These are phyloP conservation scores for Themeda triandra DNA, from an alignment of 176 grass and related monocot genomes.

Conservation along the genomic window DNA sequence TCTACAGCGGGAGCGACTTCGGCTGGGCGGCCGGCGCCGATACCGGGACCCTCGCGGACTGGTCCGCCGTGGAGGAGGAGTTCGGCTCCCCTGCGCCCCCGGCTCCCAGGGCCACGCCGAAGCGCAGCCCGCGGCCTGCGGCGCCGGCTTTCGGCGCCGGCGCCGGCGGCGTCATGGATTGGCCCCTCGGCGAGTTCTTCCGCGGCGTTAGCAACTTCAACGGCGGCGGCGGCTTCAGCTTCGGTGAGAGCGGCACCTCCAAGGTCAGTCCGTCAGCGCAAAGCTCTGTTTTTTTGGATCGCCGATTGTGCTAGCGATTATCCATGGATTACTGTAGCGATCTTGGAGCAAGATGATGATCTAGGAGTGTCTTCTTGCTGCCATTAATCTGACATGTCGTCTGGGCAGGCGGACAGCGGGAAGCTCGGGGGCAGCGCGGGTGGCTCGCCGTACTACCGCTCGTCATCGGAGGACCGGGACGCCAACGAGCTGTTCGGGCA, in stretches of 20 bases:
- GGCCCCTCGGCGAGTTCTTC: constrained; percentile 78
- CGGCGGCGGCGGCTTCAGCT: constrained; percentile 45
- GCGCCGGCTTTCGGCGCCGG: constrained; percentile 8
- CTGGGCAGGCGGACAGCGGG: constrained; percentile 64
- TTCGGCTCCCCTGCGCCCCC: constrained; percentile 18
- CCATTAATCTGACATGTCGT: background rate
- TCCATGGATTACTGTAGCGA: no score
- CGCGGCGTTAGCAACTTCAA: constrained; percentile 55
- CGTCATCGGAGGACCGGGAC: constrained; percentile 44
- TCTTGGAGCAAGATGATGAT: no score
- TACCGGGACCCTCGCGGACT: constrained; percentile 9
- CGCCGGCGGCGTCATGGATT: constrained; percentile 47
- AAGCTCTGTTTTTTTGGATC: background rate
- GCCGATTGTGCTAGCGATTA: background rate
- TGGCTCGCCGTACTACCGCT: constrained; percentile 50
- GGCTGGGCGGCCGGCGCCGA: background rate
- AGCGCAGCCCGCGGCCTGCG: constrained; percentile 38
- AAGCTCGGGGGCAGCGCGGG: constrained; percentile 69
- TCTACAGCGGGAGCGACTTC: constrained; percentile 20
- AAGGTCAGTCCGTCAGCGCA: constrained; percentile 38
- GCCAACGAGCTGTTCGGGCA: constrained; percentile 53
- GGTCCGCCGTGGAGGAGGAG: constrained; percentile 36
- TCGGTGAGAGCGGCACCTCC: constrained; percentile 54
- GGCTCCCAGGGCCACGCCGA: constrained; percentile 10
- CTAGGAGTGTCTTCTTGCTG: background rate